phyloP scores from a whole-genome alignment of 345 rosid genomes.

The Lepidium sativum region DNA sequence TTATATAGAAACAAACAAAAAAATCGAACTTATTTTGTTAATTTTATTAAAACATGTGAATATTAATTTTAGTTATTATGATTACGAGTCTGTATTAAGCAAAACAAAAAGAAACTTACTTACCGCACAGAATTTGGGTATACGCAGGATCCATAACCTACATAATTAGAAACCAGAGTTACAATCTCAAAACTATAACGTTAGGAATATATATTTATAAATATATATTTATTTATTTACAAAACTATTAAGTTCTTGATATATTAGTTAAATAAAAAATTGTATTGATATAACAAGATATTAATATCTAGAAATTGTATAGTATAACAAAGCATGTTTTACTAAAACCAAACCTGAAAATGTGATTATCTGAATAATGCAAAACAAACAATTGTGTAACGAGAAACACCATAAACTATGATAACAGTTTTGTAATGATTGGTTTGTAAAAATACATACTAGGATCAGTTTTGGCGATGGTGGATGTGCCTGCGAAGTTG shows the following conservation, averaged over 20 bases:
- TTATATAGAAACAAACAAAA: not conserved
- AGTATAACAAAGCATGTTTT: not conserved
- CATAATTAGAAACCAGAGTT: not conserved
- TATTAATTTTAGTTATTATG: too few relatives aligned
- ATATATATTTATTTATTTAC: too few relatives aligned
- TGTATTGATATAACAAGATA: too few relatives aligned
- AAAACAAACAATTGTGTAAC: too few relatives aligned
- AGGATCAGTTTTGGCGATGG: constrained; percentile 62
- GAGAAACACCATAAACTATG: not conserved
- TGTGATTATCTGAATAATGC: too few relatives aligned
- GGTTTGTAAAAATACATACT: constrained; percentile 35
- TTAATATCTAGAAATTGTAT: too few relatives aligned
- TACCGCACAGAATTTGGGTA: constrained; percentile 68
- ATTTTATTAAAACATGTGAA: not conserved
- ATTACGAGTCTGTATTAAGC: not conserved
- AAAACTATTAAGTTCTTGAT: too few relatives aligned
- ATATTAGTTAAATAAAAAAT: too few relatives aligned
- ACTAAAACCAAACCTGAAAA: not conserved
- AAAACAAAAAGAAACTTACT: not conserved
- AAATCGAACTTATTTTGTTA: not conserved
- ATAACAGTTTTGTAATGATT: not conserved
- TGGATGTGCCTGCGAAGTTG: constrained; percentile 71
- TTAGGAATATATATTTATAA: too few relatives aligned
- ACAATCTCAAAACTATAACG: not conserved
- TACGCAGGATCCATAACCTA: constrained; percentile 81